Evolutionary conservation across 768 basidiomycete species (phyloP).

Genomic region (Vararia minispora): DNA sequence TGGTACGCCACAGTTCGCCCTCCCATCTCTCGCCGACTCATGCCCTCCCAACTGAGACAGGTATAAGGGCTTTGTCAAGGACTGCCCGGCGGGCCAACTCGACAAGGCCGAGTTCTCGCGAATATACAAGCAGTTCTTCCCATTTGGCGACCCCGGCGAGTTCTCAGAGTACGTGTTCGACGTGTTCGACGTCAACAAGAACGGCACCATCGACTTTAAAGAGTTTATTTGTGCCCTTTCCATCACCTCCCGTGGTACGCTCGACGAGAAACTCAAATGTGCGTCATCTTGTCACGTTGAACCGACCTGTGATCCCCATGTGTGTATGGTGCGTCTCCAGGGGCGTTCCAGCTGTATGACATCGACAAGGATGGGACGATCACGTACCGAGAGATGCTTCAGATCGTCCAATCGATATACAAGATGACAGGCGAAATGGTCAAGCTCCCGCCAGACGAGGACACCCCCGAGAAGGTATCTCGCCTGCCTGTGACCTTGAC

Average conservation of each 20-base stretch:
- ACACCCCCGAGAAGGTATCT: constrained; percentile 94
- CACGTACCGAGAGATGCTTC: constrained; percentile 98
- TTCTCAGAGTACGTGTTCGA: constrained; percentile 99
- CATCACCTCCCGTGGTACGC: constrained; percentile 82
- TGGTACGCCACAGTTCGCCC: constrained; percentile 41
- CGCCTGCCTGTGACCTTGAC: background rate
- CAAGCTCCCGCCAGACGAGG: constrained; percentile 94
- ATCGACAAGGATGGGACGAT: constrained; percentile 98
- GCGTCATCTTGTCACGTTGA: constrained; percentile 20
- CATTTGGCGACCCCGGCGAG: constrained; percentile 93
- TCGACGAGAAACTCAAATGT: constrained; percentile 99
- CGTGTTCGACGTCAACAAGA: constrained; percentile 91
- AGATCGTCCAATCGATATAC: constrained; percentile 97
- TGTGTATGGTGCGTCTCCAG: constrained; percentile 29
- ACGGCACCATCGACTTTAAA: constrained; percentile 97
- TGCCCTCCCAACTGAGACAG: constrained; percentile 26
- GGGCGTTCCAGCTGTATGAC: constrained; percentile 99
- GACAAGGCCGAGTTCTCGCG: constrained; percentile 92
- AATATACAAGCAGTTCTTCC: constrained; percentile 99
- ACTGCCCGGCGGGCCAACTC: constrained; percentile 94
- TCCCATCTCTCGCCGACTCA: constrained; percentile 7
- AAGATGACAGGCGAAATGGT: constrained; percentile 99
- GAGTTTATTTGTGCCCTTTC: constrained; percentile 98
- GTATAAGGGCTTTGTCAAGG: constrained; percentile 99
- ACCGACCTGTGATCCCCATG: background rate